Conservation (phyloP, 2,329 filamentous ascomycete species). For the Nemania sp. region DNA sequence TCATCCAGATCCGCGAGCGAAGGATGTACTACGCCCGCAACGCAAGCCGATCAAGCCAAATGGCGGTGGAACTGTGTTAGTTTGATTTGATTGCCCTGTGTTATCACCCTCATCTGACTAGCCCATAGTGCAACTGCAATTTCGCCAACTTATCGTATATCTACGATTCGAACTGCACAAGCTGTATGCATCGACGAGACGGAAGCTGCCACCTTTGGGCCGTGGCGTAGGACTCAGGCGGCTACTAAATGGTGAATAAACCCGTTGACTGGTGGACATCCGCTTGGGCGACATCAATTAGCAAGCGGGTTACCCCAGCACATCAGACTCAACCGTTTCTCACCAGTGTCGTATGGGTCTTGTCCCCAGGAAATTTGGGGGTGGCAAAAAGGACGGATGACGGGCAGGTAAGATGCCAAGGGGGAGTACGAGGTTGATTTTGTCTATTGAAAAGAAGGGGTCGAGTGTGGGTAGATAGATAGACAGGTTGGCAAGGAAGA, state of each 20-base stretch:
- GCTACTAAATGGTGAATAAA: background rate
- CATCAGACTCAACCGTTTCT: background rate
- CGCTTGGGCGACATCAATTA: background rate
- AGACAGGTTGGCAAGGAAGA: background rate
- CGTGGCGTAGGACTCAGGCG: background rate
- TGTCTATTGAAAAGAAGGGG: background rate
- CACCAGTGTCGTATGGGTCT: background rate
- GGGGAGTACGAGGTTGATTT: background rate
- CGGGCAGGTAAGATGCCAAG: background rate
- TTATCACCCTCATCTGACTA: slow-evolving; percentile 21
- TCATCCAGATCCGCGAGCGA: background rate
- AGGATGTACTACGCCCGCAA: background rate
- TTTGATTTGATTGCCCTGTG: background rate
- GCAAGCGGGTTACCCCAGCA: background rate
- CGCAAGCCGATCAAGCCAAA: background rate
- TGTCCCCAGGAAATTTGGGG: background rate
- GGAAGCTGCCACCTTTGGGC: slow-evolving; percentile 14
- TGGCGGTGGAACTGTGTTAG: slow-evolving; percentile 35
- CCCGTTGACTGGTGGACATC: no score
- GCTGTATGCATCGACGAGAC: slow-evolving; percentile 21
- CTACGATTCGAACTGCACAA: slow-evolving; percentile 11
- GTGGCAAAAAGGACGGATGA: slow-evolving; percentile 16
- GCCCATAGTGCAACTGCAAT: slow-evolving; percentile 26
- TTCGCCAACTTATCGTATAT: slow-evolving; percentile 26
- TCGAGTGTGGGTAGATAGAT: background rate